Evolutionary conservation across 139 green algal species (phyloP).

Genomic region (Axilococcus clingmanii): DNA sequence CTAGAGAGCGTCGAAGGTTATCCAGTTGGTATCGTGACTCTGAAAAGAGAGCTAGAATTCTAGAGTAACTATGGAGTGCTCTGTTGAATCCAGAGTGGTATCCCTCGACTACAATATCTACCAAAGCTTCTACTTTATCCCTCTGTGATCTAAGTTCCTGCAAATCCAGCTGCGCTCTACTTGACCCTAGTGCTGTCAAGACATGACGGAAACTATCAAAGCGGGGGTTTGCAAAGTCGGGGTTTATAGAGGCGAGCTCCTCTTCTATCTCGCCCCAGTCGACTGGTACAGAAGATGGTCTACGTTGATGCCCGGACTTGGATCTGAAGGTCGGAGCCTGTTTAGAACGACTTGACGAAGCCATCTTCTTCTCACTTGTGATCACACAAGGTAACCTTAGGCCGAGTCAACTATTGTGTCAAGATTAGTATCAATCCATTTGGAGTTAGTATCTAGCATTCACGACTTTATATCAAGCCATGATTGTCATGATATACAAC

Average conservation of each 20-base stretch:
- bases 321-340: no score
- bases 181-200: constrained; percentile 56
- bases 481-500: no score
- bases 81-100: constrained; percentile 77
- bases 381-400: no score
- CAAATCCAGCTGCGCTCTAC: constrained; percentile 38
- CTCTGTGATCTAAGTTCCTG: constrained; percentile 50
- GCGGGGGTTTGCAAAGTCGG: constrained; percentile 32
- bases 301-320: no score
- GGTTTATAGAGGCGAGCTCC: not conserved
- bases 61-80: constrained; percentile 76
- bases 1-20: constrained; percentile 38
- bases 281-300: no score
- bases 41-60: constrained; percentile 70
- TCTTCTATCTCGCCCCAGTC: not conserved
- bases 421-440: no score
- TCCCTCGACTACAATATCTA: constrained; percentile 55
- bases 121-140: constrained; percentile 37
- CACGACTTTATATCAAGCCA: no score
- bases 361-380: no score
- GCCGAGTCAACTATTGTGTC: no score
- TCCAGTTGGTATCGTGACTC: constrained; percentile 52
- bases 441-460: no score
- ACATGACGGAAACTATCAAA: constrained; percentile 71
- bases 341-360: no score